A percentile compares a stretch with the other conserved stretches of the same genome.
Conservation (phyloP, 495 filamentous ascomycete species). For the Talaromyces nanjingensis region DNA sequence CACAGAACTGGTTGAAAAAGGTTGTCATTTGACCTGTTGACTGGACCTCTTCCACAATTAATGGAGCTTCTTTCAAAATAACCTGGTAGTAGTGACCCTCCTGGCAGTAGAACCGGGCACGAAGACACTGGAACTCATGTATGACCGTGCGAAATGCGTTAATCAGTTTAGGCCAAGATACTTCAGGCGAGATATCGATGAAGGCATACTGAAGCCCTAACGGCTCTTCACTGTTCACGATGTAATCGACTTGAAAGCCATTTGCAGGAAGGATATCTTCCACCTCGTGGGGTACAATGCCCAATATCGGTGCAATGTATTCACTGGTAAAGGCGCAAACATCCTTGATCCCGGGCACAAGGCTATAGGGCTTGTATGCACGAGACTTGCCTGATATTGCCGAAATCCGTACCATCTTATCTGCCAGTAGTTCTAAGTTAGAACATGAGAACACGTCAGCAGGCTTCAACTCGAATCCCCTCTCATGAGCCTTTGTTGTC, state of each 20-base stretch:
- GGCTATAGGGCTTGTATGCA: slow-evolving; percentile 34
- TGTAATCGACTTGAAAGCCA: slow-evolving; percentile 13
- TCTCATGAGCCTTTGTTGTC: slow-evolving; percentile 1
- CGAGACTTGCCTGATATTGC: background rate
- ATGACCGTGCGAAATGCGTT: slow-evolving; percentile 48
- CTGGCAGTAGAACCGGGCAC: background rate
- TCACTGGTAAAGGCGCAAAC: background rate
- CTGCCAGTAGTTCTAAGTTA: background rate
- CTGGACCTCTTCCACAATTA: background rate
- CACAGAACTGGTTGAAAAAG: background rate
- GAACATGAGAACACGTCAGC: background rate
- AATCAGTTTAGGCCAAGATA: slow-evolving; percentile 35
- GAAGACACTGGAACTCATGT: slow-evolving; percentile 34
- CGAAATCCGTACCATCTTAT: slow-evolving; percentile 13
- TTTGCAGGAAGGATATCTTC: slow-evolving; percentile 15
- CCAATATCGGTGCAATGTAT: background rate
- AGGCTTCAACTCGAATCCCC: background rate
- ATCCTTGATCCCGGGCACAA: slow-evolving; percentile 26
- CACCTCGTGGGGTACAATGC: background rate
- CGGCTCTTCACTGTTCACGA: slow-evolving; percentile 3
- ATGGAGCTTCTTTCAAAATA: background rate
- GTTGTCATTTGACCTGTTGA: background rate
- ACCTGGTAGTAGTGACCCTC: slow-evolving; percentile 1
- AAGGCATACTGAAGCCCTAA: slow-evolving; percentile 2
- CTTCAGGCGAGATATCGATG: slow-evolving; percentile 12